Evolutionary conservation across 179 eudicot species (phyloP), one percentile per base, ranked within the genome.

Genomic region (Heliamphora pulchella): DNA sequence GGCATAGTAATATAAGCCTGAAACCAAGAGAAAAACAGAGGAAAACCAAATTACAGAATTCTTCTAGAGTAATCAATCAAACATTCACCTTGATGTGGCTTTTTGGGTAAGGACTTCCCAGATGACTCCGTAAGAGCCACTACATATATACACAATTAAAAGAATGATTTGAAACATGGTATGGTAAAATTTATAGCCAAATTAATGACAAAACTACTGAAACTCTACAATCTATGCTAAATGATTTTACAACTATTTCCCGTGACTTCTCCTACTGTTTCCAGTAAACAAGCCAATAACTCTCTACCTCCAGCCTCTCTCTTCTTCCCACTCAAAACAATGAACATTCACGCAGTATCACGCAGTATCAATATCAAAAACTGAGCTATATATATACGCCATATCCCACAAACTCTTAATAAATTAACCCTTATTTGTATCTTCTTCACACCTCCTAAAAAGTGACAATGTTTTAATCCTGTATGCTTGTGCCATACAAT

Each of bases 1-100:
- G 89, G 82, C 67, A 87, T 78, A 51, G 72, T 18, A 53, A 89
- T 76, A 76, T 70, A 79, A 74, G 87, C 98, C 99, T 96, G 91
- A 85, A 85, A 79, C 65, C 20, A 74, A 74, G 48, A 72, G 76
- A 80, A 74, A 10, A 75, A 46, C 44, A 54, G 74, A 78, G 39
- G 66, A 79, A 50, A 79, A 64, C 18, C 13, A 78, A 50, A 18
- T n/a, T 9, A 46, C 20, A 74, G 17, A 41, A 17, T 74, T 54
- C 53, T 46, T 41, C 48, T 18, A 81, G 43, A 47, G 54, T 50
- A 22, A 31, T 57, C 47, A 74, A 57, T n/a, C 46, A 57, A 39
- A 74, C 48, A 57, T 14, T 15, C 48, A 74, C 15, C 64, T 55
- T 41, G 65, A 68, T 47, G 47, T 20, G 7, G 41, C 20, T 77